phyloP scores from a whole-genome alignment of 2,329 filamentous ascomycete species.

The Hypoxylon rubiginosum region DNA sequence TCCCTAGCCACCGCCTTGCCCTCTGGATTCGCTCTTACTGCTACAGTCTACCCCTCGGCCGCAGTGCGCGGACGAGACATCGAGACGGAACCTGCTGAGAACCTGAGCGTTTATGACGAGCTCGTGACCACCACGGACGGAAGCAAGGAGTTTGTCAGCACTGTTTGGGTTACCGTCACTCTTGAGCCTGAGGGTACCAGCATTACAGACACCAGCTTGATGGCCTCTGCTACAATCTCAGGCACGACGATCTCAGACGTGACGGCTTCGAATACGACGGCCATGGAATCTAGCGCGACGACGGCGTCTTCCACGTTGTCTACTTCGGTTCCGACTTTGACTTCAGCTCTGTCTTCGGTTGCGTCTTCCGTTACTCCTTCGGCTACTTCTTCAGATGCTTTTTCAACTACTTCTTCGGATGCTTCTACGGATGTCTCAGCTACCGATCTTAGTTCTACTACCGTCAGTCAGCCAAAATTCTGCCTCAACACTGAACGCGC shows the following conservation, averaged over 20 bases:
- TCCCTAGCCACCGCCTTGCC: constrained; percentile 1
- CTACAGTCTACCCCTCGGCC: background rate
- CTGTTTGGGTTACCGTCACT: constrained; percentile 20
- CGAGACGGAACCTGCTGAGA: background rate
- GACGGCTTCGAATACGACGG: background rate
- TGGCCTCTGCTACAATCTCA: too few relatives aligned
- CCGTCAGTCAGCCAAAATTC: too few relatives aligned
- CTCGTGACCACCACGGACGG: background rate
- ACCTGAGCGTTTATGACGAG: background rate
- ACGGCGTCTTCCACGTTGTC: background rate
- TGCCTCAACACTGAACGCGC: constrained; percentile 38
- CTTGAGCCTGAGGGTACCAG: too few relatives aligned
- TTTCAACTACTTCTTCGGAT: background rate
- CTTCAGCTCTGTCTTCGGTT: background rate
- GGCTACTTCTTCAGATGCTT: background rate
- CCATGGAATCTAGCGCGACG: background rate
- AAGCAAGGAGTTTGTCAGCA: constrained; percentile 10
- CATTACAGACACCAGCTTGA: too few relatives aligned
- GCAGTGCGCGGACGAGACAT: background rate
- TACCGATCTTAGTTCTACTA: too few relatives aligned
- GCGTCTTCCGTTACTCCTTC: background rate
- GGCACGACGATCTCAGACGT: background rate
- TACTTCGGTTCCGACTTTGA: background rate
- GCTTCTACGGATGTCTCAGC: background rate
- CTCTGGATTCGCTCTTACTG: background rate